Percentiles rank a stretch among this genome's conserved stretches.
Conservation (phyloP, 352 stramenopile species). For the Saprolegnia parasitica region DNA sequence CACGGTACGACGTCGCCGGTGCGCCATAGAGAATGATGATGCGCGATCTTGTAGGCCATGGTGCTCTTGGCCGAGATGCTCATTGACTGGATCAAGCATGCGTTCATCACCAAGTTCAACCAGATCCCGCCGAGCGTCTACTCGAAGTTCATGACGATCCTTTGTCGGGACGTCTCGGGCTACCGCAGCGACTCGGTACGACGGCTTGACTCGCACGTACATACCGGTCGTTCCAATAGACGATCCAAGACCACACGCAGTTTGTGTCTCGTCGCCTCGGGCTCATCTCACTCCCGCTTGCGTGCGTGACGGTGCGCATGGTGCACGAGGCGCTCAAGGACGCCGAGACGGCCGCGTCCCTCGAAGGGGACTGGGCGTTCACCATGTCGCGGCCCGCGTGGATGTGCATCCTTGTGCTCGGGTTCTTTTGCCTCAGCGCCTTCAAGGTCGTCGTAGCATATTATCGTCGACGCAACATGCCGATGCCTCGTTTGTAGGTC, state of each 20-base stretch:
- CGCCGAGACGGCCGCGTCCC: conserved; percentile 36
- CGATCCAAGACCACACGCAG: conserved; percentile 92
- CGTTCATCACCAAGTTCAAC: conserved; percentile 99
- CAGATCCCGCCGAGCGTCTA: conserved; percentile 92
- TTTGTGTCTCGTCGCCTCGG: conserved; percentile 91
- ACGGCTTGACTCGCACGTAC: neutral
- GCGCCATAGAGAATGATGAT: neutral
- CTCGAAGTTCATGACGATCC: conserved; percentile 92
- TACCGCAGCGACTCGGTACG: conserved; percentile 83
- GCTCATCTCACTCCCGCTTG: conserved; percentile 91
- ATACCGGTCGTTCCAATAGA: conserved; percentile 32
- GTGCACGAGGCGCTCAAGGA: conserved; percentile 58
- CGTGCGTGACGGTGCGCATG: conserved; percentile 89
- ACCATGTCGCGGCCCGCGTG: conserved; percentile 35
- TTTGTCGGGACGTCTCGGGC: conserved; percentile 92
- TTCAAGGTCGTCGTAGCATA: conserved; percentile 48
- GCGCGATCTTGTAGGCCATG: conserved; percentile 42
- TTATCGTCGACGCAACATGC: neutral
- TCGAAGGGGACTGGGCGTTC: conserved; percentile 14
- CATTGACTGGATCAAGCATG: conserved; percentile 98
- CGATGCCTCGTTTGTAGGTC: neutral
- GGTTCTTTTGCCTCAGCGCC: conserved; percentile 67
- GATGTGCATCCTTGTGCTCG: conserved; percentile 46
- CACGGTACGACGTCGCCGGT: conserved; percentile 40
- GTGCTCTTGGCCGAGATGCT: conserved; percentile 92